A percentile compares a stretch with the other conserved stretches of the same genome.
phyloP scores from a whole-genome alignment of 129 eudicot species.

The Erigeron canadensis region DNA sequence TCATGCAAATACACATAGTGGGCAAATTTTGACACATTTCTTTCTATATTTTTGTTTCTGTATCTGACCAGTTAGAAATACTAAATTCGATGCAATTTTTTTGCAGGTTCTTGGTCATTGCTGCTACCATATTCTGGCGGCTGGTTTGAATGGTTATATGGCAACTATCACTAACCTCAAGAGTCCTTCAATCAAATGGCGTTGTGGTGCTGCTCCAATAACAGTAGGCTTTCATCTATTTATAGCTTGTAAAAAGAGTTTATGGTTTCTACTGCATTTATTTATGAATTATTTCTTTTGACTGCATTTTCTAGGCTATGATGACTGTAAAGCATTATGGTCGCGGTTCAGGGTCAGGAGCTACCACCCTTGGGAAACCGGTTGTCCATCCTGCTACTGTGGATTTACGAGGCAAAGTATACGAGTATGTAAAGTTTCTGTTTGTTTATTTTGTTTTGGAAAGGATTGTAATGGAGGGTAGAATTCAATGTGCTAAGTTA shows the following conservation, averaged over 20 bases:
- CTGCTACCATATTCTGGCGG: conserved; percentile 87
- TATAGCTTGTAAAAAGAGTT: neutral
- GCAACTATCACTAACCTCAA: conserved; percentile 95
- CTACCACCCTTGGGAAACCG: conserved; percentile 73
- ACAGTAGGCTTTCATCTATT: conserved; percentile 50
- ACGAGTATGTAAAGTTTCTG: conserved; percentile 56
- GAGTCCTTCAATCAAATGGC: conserved; percentile 92
- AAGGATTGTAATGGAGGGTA: neutral
- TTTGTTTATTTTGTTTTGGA: neutral
- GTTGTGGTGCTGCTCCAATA: conserved; percentile 98
- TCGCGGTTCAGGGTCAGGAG: conserved; percentile 74
- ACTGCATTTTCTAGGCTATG: conserved; percentile 64
- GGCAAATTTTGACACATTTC: too few relatives aligned
- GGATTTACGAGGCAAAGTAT: conserved; percentile 89
- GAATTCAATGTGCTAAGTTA: neutral
- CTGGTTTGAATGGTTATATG: conserved; percentile 96
- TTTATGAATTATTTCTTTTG: conserved; percentile 8
- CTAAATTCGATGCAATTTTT: neutral
- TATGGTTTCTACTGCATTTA: neutral
- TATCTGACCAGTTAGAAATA: neutral
- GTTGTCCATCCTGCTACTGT: conserved; percentile 89
- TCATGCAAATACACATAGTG: too few relatives aligned
- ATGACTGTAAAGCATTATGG: conserved; percentile 86
- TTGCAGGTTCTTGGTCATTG: conserved; percentile 91
- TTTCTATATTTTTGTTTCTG: too few relatives aligned